These are phyloP conservation scores for Aspergillus wentii DNA, from an alignment of 495 filamentous ascomycete genomes.

Conservation along the genomic window DNA sequence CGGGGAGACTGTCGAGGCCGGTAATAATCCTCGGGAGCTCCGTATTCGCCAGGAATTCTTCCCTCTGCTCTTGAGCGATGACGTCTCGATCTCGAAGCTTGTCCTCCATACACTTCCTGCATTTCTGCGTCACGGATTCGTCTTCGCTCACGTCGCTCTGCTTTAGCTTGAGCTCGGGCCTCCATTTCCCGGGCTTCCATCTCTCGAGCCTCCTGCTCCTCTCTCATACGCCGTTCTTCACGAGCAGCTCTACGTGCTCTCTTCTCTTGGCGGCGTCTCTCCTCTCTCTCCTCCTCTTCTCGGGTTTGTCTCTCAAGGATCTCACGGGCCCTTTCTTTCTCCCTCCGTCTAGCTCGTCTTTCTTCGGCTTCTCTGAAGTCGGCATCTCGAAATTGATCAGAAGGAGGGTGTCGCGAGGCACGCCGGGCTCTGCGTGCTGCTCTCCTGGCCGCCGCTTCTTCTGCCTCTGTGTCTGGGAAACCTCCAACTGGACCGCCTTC, in stretches of 20 bases:
- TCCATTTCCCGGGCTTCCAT: conserved; percentile 40
- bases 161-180: conserved; percentile 35
- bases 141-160: conserved; percentile 37
- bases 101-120: conserved; percentile 17
- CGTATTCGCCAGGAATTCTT: conserved; percentile 11
- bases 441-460: conserved; percentile 48
- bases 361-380: conserved; percentile 42
- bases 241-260: conserved; percentile 41
- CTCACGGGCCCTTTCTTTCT: conserved; percentile 36
- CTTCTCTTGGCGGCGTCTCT: conserved; percentile 38
- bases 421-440: conserved; percentile 42
- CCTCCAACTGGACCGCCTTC: conserved; percentile 29
- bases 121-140: conserved; percentile 35
- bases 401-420: conserved; percentile 30
- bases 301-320: conserved; percentile 33
- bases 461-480: conserved; percentile 41
- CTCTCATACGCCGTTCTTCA: conserved; percentile 40
- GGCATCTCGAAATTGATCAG: conserved; percentile 28
- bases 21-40: conserved; percentile 15
- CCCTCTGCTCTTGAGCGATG: conserved; percentile 32
- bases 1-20: conserved; percentile 19
- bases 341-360: conserved; percentile 33
- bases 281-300: conserved; percentile 47
- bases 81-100: conserved; percentile 24
- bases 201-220: conserved; percentile 45